A percentile compares a stretch with the other conserved stretches of the same genome.
phyloP scores from a whole-genome alignment of 768 basidiomycete species.

The Tricholoma sp. region DNA sequence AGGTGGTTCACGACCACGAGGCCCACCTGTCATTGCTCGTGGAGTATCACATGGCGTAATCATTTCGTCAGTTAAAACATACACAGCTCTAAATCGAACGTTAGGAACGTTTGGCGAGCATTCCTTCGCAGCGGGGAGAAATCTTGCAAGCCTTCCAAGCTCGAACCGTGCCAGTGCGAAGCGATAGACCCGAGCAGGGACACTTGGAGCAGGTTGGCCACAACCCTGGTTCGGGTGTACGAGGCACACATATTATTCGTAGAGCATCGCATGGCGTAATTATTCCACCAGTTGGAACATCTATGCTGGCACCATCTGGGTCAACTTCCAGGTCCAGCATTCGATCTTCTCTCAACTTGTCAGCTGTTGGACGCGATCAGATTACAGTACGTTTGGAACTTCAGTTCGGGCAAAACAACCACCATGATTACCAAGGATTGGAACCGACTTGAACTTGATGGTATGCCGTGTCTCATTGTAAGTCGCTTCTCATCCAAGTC shows the following conservation, averaged over 20 bases:
- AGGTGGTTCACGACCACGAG: too few species aligned
- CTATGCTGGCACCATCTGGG: not conserved
- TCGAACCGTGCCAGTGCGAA: not conserved
- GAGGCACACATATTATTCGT: not conserved
- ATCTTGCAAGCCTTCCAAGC: too few species aligned
- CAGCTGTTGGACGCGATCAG: slow-evolving; percentile 5
- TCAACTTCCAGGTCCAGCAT: not conserved
- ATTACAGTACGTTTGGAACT: slow-evolving; percentile 7
- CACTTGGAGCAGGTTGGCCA: not conserved
- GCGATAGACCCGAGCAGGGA: not conserved
- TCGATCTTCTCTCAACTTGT: not conserved
- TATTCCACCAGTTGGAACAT: not conserved
- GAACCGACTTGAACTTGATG: slow-evolving; percentile 5
- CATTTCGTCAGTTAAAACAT: too few species aligned
- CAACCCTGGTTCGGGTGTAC: too few species aligned
- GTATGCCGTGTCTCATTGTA: too few species aligned
- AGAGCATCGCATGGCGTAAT: not conserved
- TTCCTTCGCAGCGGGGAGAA: not conserved
- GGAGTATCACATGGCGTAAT: too few species aligned
- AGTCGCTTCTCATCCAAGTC: too few species aligned
- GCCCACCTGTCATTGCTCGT: too few species aligned
- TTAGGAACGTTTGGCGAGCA: slow-evolving; percentile 9
- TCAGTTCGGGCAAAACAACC: slow-evolving; percentile 16
- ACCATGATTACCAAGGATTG: slow-evolving; percentile 16
- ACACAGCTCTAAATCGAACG: too few species aligned